These are phyloP conservation scores for Physocladia obscura DNA, from an alignment of 192 early-diverging fungal genomes.

Conservation along the genomic window DNA sequence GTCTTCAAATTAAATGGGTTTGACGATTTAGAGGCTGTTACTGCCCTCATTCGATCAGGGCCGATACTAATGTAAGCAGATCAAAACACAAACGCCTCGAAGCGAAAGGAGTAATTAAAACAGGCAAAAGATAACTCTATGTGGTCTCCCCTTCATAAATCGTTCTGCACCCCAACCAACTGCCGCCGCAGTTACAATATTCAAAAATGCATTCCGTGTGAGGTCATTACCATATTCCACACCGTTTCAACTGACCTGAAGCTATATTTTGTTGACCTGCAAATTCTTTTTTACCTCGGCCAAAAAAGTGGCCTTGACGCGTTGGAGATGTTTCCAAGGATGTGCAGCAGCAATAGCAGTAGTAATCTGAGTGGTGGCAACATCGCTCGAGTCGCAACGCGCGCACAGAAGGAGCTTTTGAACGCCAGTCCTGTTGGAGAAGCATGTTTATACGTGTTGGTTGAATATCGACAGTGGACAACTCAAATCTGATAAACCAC, in stretches of 20 bases:
- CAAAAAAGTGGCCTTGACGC: constrained; percentile 37
- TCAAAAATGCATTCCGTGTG: constrained; percentile 8
- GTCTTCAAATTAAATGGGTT: constrained; percentile 41
- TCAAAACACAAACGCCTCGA: too few species aligned
- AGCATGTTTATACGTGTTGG: constrained; percentile 4
- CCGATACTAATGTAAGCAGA: constrained; percentile 44
- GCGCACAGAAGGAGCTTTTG: constrained; percentile 42
- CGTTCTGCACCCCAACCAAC: constrained; percentile 15
- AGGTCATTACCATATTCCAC: background rate
- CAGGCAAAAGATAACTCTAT: constrained; percentile 53
- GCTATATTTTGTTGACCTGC: constrained; percentile 44
- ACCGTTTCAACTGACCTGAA: background rate
- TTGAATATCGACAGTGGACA: background rate
- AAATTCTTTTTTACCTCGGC: constrained; percentile 47
- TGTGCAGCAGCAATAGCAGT: too few species aligned
- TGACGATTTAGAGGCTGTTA: constrained; percentile 42
- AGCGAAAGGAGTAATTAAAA: too few species aligned
- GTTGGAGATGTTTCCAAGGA: constrained; percentile 37
- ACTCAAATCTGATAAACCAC: background rate
- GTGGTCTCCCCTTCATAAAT: constrained; percentile 53
- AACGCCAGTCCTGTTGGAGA: constrained; percentile 32
- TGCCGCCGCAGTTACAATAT: constrained; percentile 3
- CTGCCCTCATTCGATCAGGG: constrained; percentile 44
- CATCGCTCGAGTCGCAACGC: constrained; percentile 38
- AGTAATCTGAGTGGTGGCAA: too few species aligned